Conservation (phyloP, 306 rosid species). For the Dryas octopetala region DNA sequence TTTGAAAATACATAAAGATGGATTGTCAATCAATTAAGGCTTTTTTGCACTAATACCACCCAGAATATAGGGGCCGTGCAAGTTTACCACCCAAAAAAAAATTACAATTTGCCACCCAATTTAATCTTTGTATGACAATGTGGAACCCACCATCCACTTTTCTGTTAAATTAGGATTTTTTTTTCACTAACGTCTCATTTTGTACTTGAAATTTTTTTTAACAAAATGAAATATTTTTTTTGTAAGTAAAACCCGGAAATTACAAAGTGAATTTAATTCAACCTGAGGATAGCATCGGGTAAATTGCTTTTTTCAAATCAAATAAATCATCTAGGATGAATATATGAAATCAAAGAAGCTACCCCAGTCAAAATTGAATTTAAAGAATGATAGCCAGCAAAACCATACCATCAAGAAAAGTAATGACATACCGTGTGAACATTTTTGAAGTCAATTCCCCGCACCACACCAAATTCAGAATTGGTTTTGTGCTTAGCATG, state of each 20-base stretch:
- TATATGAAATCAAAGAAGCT: neutral
- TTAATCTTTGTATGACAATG: no score
- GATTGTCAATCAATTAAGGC: no score
- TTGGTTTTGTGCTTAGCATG: slow-evolving; percentile 57
- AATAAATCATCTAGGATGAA: neutral
- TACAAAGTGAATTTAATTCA: neutral
- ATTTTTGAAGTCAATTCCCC: slow-evolving; percentile 94
- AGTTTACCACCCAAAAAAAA: no score
- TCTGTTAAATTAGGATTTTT: no score
- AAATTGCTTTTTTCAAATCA: neutral
- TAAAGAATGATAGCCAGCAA: neutral
- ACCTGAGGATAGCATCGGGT: neutral
- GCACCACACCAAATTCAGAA: slow-evolving; percentile 93
- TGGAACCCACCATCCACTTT: no score
- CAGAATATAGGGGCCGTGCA: no score
- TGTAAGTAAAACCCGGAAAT: neutral
- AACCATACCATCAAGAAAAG: neutral
- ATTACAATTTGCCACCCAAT: no score
- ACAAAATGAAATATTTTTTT: no score
- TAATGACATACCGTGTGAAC: slow-evolving; percentile 73
- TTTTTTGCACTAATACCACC: no score
- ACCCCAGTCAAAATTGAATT: neutral
- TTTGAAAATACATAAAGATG: no score
- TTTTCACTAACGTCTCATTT: no score
- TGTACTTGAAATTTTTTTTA: no score